A percentile compares a stretch with the other conserved stretches of the same genome.
Evolutionary conservation across 257 asterid species (phyloP).

Genomic region (Solanum corneliomulleri): DNA sequence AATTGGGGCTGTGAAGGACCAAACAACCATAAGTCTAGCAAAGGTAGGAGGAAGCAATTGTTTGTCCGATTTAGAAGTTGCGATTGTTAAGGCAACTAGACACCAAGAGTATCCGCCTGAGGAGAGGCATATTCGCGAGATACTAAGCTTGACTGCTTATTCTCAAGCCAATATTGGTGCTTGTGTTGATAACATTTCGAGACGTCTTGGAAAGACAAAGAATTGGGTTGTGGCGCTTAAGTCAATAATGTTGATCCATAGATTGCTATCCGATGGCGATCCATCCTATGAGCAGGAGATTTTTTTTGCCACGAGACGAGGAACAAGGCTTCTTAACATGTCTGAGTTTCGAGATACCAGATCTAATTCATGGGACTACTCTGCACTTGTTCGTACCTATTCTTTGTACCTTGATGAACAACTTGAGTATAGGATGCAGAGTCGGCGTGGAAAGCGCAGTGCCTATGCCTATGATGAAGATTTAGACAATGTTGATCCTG

Average conservation of each 20-base stretch:
- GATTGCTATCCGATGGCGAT: constrained; percentile 78
- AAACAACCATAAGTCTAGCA: constrained; percentile 83
- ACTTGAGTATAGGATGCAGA: constrained; percentile 73
- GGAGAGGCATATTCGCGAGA: constrained; percentile 66
- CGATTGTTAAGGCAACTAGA: constrained; percentile 88
- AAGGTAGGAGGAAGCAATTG: constrained; percentile 58
- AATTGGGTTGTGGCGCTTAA: constrained; percentile 91
- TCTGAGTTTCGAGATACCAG: constrained; percentile 56
- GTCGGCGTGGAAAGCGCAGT: constrained; percentile 35
- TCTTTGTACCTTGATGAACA: constrained; percentile 73
- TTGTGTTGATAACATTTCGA: constrained; percentile 51
- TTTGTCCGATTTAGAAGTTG: constrained; percentile 75
- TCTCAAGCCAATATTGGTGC: constrained; percentile 57
- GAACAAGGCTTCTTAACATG: constrained; percentile 92
- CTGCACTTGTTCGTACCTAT: constrained; percentile 73
- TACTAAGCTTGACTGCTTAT: constrained; percentile 58
- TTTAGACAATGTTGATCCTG: constrained; percentile 6
- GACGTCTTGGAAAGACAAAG: constrained; percentile 72
- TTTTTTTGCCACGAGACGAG: constrained; percentile 74
- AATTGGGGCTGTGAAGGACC: constrained; percentile 87
- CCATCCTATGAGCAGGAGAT: constrained; percentile 68
- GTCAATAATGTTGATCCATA: constrained; percentile 72
- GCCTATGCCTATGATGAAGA: constrained; percentile 22
- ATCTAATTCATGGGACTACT: constrained; percentile 74
- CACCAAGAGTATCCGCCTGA: constrained; percentile 93